Percentiles rank a stretch among this genome's conserved stretches.
Evolutionary conservation across 129 eudicot genomes (phyloP).

Genomic region (Cynara cardunculus): DNA sequence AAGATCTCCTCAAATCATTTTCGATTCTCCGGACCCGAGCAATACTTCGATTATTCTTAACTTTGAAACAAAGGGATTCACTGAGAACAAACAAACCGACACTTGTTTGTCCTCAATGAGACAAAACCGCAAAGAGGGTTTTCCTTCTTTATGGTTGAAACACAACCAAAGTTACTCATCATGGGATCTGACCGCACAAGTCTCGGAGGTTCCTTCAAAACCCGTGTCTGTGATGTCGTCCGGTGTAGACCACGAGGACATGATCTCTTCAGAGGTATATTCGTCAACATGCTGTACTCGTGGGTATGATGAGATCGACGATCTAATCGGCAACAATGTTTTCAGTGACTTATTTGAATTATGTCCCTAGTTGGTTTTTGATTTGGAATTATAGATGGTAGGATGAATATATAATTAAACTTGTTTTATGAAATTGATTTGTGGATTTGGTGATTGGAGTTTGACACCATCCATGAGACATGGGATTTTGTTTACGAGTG

Average conservation of each 20-base stretch:
- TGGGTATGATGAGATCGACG: constrained; percentile 18
- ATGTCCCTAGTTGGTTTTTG: neutral
- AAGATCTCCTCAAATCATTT: constrained; percentile 19
- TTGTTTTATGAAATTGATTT: neutral
- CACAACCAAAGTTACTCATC: neutral
- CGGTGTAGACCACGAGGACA: constrained; percentile 20
- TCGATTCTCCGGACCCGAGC: constrained; percentile 12
- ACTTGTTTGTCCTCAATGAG: neutral
- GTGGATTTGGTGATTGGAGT: neutral
- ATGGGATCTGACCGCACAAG: neutral
- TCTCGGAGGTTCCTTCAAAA: constrained; percentile 9
- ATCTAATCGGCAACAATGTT: constrained; percentile 5
- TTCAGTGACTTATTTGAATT: constrained; percentile 16
- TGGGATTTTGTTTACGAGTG: neutral
- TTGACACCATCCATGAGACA: neutral
- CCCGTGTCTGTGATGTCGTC: constrained; percentile 22
- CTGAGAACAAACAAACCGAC: neutral
- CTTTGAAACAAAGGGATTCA: constrained; percentile 19
- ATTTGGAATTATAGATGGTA: neutral
- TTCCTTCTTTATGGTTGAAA: neutral
- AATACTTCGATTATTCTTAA: constrained; percentile 36
- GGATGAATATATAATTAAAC: neutral
- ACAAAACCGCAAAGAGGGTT: neutral
- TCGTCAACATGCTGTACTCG: constrained; percentile 37
- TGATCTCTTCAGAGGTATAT: constrained; percentile 29